Evolutionary conservation across 1,284 basidiomycete species (phyloP), one percentile per base, ranked within the genome.

Genomic region (Meripilus lineatus): DNA sequence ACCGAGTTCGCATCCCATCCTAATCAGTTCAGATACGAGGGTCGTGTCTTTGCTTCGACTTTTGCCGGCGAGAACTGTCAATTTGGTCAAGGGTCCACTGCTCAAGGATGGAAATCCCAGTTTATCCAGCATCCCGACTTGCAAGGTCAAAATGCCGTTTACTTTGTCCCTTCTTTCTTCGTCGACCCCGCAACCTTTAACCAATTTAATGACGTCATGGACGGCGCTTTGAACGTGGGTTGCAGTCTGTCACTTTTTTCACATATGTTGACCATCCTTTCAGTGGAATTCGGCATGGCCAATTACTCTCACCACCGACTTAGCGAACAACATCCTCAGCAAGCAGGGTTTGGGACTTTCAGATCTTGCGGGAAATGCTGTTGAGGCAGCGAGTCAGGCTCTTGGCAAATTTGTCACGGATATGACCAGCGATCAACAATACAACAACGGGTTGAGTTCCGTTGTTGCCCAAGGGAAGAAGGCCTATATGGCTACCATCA

Each of bases 51-150:
- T 40, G 83, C 84, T 2, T 85, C 84, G 0, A 88, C 86, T 2
- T 93, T 93, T 61, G 69, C 86, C 3, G 89, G 89, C n/a, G 81
- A 89, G 51, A 64, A 70, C 36, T 90, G 86, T 58, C 69, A 64
- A 0, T 90, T 90, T 56, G 89, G 87, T 39, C 75, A 77, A 54
- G 60, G 51, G 8, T 75, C 65, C 38, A 66, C 66, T 14, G 51
- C 63, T 2, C 60, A 72, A 2, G 84, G 80, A 34, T 86, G 84
- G 84, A 64, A 60, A 35, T 63, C 66, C 0, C 73, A 84, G 53
- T 84, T 83, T 54, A 61, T 68, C 15, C 64, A 71, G 41, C 71
- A 75, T 47, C 67, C 68, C 17, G 72, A 74, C 17, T 58, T 81
- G 21, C 56, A 63, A 1, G 71, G 68, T 10, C 49, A 66, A 44